Conservation (phyloP, 2,329 filamentous ascomycete species). For the Diaporthe ilicicola region DNA sequence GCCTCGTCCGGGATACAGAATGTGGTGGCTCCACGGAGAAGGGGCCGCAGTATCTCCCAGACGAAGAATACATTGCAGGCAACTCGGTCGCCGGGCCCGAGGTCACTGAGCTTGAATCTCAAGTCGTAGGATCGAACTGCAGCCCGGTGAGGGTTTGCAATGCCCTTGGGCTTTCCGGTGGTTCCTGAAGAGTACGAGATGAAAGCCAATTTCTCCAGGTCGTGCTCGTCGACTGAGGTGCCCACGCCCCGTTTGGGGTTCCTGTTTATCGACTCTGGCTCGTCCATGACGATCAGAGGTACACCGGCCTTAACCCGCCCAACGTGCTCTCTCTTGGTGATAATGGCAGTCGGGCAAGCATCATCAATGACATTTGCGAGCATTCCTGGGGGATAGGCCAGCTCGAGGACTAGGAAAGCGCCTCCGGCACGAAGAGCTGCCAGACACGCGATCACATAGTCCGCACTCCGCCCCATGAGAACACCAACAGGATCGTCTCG, state of each 20-base stretch:
- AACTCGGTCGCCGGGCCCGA: slow-evolving; percentile 76
- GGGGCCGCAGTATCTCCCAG: slow-evolving; percentile 83
- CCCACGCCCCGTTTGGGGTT: slow-evolving; percentile 41
- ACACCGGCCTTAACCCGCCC: slow-evolving; percentile 70
- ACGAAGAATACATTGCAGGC: slow-evolving; percentile 92
- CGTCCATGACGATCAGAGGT: slow-evolving; percentile 72
- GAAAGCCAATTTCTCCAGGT: slow-evolving; percentile 78
- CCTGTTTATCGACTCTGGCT: slow-evolving; percentile 43
- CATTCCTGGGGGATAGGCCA: slow-evolving; percentile 79
- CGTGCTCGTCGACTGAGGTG: slow-evolving; percentile 64
- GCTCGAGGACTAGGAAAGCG: slow-evolving; percentile 81
- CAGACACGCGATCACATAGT: slow-evolving; percentile 82
- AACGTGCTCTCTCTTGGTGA: slow-evolving; percentile 72
- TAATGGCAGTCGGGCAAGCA: slow-evolving; percentile 73
- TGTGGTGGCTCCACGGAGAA: slow-evolving; percentile 79
- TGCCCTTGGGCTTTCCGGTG: slow-evolving; percentile 82
- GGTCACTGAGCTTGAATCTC: slow-evolving; percentile 74
- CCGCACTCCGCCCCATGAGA: slow-evolving; percentile 76
- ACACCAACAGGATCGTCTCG: slow-evolving; percentile 80
- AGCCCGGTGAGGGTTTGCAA: slow-evolving; percentile 80
- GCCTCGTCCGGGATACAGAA: slow-evolving; percentile 78
- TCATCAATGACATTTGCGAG: slow-evolving; percentile 81
- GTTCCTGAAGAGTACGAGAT: slow-evolving; percentile 85
- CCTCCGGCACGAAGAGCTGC: slow-evolving; percentile 82
- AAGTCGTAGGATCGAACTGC: slow-evolving; percentile 78